Percentiles rank a stretch among this genome's conserved stretches.
Conservation (phyloP, 2,329 filamentous ascomycete species). For the Coniochaeta sp. region DNA sequence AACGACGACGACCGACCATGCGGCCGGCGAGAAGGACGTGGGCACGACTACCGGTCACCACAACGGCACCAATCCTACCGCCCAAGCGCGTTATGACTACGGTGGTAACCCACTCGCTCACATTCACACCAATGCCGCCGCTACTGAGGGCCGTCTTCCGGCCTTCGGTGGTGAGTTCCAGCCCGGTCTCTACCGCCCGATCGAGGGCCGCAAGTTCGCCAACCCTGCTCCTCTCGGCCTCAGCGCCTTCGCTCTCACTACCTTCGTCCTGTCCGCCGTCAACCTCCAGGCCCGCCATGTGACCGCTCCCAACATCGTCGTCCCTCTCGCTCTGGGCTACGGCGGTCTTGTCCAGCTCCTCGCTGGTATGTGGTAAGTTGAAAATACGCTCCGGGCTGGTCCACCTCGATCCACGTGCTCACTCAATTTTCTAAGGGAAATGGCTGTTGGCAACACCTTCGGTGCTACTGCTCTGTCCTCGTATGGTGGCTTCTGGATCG, state of each 20-base stretch:
- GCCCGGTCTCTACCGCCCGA: constrained; percentile 58
- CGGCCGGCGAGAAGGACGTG: neutral
- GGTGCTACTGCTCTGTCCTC: constrained; percentile 75
- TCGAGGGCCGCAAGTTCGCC: constrained; percentile 64
- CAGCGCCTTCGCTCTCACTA: constrained; percentile 73
- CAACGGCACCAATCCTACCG: constrained; percentile 8
- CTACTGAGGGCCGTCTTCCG: constrained; percentile 30
- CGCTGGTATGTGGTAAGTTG: constrained; percentile 75
- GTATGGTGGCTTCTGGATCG: constrained; percentile 80
- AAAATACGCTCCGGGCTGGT: neutral
- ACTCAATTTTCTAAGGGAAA: constrained; percentile 56
- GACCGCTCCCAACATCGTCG: constrained; percentile 55
- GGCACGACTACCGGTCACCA: neutral
- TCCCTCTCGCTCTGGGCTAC: constrained; percentile 65
- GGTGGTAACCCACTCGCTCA: constrained; percentile 32
- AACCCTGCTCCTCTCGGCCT: constrained; percentile 76
- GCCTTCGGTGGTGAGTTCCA: constrained; percentile 70
- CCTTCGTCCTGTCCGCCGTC: constrained; percentile 69
- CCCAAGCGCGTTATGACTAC: constrained; percentile 24
- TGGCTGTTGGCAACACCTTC: constrained; percentile 82
- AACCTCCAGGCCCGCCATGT: constrained; percentile 62
- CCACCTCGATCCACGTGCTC: neutral
- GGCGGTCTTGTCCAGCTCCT: constrained; percentile 73
- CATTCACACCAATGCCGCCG: constrained; percentile 21
- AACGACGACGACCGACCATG: neutral